Conservation (phyloP, 768 basidiomycete genomes). For the Amanita brunnescens region DNA sequence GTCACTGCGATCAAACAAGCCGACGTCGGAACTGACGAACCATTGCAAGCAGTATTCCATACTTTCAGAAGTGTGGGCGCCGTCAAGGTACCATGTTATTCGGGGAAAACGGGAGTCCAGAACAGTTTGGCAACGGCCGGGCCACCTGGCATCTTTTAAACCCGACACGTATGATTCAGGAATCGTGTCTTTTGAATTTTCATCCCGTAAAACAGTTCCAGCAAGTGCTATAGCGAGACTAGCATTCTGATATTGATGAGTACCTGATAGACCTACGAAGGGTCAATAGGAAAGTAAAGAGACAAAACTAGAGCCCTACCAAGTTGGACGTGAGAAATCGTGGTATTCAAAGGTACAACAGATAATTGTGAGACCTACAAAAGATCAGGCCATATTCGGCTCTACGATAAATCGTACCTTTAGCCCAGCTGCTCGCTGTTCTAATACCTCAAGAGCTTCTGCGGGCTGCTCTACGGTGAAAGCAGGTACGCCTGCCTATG, state of each 20-base stretch:
- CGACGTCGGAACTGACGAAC: slow-evolving; percentile 62
- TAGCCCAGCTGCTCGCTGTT: slow-evolving; percentile 53
- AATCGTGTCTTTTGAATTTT: slow-evolving; percentile 26
- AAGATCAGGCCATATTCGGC: slow-evolving; percentile 1
- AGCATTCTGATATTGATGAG: slow-evolving; percentile 85
- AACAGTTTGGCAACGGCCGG: slow-evolving; percentile 88
- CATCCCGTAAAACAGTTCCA: slow-evolving; percentile 47
- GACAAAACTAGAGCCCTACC: slow-evolving; percentile 32
- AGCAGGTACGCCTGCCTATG: slow-evolving; percentile 73
- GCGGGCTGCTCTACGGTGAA: slow-evolving; percentile 71
- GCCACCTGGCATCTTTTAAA: slow-evolving; percentile 72
- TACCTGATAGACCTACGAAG: slow-evolving; percentile 66
- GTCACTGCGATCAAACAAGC: slow-evolving; percentile 24
- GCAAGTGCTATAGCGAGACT: slow-evolving; percentile 73
- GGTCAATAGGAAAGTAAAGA: neutral
- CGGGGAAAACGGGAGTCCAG: slow-evolving; percentile 41
- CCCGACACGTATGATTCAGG: slow-evolving; percentile 50
- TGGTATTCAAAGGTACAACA: slow-evolving; percentile 45
- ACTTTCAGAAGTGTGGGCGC: slow-evolving; percentile 92
- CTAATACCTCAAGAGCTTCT: slow-evolving; percentile 62
- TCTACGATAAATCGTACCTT: slow-evolving; percentile 35
- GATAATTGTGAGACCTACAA: slow-evolving; percentile 59
- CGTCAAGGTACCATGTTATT: slow-evolving; percentile 87
- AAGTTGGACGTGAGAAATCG: slow-evolving; percentile 46
- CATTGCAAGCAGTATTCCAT: slow-evolving; percentile 81